Evolutionary conservation across 2,329 filamentous ascomycete genomes (phyloP), one percentile per base, ranked within the genome.

Genomic region (Lachnum nothofagi): DNA sequence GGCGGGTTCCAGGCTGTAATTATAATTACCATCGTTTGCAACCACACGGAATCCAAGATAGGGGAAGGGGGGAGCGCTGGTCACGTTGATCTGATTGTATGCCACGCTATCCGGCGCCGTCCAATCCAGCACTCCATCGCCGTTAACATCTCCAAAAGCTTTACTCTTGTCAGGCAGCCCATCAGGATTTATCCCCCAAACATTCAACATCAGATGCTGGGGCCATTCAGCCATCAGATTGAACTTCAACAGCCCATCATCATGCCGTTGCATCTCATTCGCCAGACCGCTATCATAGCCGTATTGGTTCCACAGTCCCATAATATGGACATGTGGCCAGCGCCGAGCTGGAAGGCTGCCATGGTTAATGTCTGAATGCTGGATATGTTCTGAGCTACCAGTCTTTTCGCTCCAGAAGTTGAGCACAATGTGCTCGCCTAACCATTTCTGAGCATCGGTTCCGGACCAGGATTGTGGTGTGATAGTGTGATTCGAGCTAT

Each of bases 161-260:
- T 70, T 74, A 10, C 74, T 75, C 50, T 79, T 72, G 60, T 85
- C 82, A 0, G 81, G 80, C 55, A 76, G 67, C 14, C 80, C 79
- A 62, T 83, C 75, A 0, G 75, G 73, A 57, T 84, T 81, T 61
- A 83, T 80, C 37, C 82, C 82, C 82, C 82, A 85, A 5, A 82
- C 72, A 55, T 83, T 85, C 53, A 84, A 66, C 57, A 83, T 79
- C 45, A 79, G 75, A 41, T 75, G 67, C 1, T 75, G 74, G 5
- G 82, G 82, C 75, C 79, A 85, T 59, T 85, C 82, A 2, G 75
- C 71, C 72, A 83, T 76, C 51, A 83, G 78, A 53, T 79, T 71
- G 57, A 77, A 78, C 19, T 70, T 68, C 82, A 82, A 85, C 3
- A 67, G 64, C 8, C 72, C 70, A 45, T 80, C 72, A 17, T 65